Percentiles rank a stretch among this genome's conserved stretches.
These are phyloP conservation scores for Rhynchosporium graminicola DNA, from an alignment of 2,329 filamentous ascomycete species.

Conservation along the genomic window DNA sequence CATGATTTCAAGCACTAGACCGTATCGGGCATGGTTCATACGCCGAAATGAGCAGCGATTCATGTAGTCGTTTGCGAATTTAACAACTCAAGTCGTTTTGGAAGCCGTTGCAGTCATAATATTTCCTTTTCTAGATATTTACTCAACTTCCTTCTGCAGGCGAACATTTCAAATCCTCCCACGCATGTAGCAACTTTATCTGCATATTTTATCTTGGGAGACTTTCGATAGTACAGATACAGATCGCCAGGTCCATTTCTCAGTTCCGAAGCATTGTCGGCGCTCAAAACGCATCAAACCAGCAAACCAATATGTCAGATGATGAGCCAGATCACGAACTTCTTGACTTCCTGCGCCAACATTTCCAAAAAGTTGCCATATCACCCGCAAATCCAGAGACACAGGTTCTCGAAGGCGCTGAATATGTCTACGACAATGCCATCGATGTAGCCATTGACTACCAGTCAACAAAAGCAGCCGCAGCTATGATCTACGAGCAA, in stretches of 20 bases:
- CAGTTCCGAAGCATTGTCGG: background rate
- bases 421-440: slow-evolving; percentile 87
- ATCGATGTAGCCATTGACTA: slow-evolving; percentile 92
- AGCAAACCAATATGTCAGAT: slow-evolving; percentile 69
- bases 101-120: background rate
- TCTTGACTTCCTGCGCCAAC: slow-evolving; percentile 80
- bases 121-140: background rate
- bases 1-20: background rate
- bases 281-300: background rate
- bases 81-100: slow-evolving; percentile 1
- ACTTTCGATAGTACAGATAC: no score
- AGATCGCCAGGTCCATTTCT: background rate
- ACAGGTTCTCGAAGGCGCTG: slow-evolving; percentile 77
- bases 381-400: slow-evolving; percentile 67
- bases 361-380: slow-evolving; percentile 61
- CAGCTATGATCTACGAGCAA: slow-evolving; percentile 72
- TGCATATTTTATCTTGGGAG: no score
- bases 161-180: background rate
- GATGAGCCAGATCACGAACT: slow-evolving; percentile 89
- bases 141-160: background rate
- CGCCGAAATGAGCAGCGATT: background rate
- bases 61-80: background rate
- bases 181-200: no score
- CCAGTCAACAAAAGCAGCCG: slow-evolving; percentile 78
- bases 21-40: slow-evolving; percentile 1